Base-by-base conservation (phyloP, 148 eudicot genomes). In the Rhododendron henanense region DNA sequence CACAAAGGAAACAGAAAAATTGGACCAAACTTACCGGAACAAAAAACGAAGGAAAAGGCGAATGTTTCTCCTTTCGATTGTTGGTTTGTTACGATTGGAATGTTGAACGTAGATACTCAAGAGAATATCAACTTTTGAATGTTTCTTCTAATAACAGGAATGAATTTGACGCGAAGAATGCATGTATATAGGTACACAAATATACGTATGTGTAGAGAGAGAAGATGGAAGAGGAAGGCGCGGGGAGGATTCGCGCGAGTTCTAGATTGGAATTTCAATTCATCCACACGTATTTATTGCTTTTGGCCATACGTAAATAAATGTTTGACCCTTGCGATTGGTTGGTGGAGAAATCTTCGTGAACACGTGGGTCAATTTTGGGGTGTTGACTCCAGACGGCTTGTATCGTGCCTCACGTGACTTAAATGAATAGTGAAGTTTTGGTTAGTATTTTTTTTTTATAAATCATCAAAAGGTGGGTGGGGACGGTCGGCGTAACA, bases 1-100 rank as follows among this genome's bases (percentile, higher is more conserved):
- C 23, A 21, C 16, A 19, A 74, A 44, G 19, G 51, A 74, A 73
- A 39, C 1, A 31, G 48, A 31, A 48, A 83, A 65, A 47, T 83
- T 10, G 79, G 28, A 35, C 13, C 13, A 74, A 51, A 51, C 45
- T 84, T 84, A 73, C 85, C 2, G 35, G 67, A 84, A 84, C 53
- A 61, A 51, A 50, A 10, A 84, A 21, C 55, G 21, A 33, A 74
- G 44, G 45, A 3, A 25, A 61, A 67, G 74, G 15, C 74, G 85
- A 83, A 15, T 51, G 53, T 39, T 59, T 63, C 65, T 51, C 31
- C 10, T 82, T 47, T 33, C 5, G 61, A 0, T 83, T 4, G 59
- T 19, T 0, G 21, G 3, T 69, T 28, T 47, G 15, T 51, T 44
- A 67, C 57, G 39, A 25, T 39, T n/a, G 35, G 35, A 44, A 37